phyloP scores from a whole-genome alignment of 176 grass and related monocot genomes.

The Bolboschoenus planiculmis region DNA sequence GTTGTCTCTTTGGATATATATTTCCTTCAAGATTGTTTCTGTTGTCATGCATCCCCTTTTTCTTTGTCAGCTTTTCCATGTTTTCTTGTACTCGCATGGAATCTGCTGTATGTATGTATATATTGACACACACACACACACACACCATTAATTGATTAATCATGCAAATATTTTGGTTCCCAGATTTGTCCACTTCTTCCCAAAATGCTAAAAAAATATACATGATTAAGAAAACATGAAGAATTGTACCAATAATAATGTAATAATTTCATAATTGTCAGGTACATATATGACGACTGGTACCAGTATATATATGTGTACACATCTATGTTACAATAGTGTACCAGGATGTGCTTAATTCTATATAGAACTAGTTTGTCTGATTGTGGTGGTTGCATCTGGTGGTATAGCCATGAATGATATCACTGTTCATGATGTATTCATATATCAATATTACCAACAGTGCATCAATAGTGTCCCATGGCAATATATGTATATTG shows the following conservation, averaged over 20 bases:
- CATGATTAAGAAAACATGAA: neutral
- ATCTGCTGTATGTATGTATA: neutral
- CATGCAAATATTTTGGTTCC: neutral
- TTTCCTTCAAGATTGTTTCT: neutral
- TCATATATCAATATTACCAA: neutral
- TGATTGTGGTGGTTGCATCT: neutral
- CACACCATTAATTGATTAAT: neutral
- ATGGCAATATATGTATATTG: neutral
- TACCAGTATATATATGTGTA: neutral
- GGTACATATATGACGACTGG: neutral
- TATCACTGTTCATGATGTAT: neutral
- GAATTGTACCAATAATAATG: neutral
- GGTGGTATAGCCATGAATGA: conserved; percentile 5
- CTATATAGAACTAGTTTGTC: conserved; percentile 1
- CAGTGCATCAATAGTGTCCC: neutral
- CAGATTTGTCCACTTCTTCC: neutral
- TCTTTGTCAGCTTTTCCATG: conserved; percentile 5
- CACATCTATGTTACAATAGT: neutral
- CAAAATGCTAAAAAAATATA: neutral
- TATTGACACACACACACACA: no score
- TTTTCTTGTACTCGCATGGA: conserved; percentile 8
- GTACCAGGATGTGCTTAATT: neutral
- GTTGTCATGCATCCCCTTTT: neutral
- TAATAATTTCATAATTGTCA: neutral
- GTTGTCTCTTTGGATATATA: neutral